A percentile compares a stretch with the other conserved stretches of the same genome.
phyloP scores from a whole-genome alignment of 2,329 filamentous ascomycete genomes.

The Colletotrichum agaves region DNA sequence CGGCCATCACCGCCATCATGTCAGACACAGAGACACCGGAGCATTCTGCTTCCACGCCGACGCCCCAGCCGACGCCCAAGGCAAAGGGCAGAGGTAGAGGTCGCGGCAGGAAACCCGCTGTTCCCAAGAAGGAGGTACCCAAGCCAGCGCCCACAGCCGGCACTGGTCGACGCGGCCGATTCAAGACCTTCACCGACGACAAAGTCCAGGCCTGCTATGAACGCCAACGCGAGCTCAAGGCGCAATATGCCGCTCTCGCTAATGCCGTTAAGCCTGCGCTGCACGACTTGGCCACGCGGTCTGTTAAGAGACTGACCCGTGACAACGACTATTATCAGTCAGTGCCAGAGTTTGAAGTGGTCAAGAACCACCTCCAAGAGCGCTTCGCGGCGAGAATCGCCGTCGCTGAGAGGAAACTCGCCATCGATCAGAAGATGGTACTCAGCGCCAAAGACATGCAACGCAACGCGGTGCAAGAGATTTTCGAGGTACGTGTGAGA shows the following conservation, averaged over 20 bases:
- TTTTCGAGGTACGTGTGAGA: conserved; percentile 52
- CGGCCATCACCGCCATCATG: conserved; percentile 45
- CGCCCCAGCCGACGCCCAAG: conserved; percentile 39
- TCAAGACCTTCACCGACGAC: conserved; percentile 66
- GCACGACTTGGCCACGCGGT: conserved; percentile 72
- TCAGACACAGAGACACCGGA: conserved; percentile 39
- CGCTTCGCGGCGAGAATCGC: conserved; percentile 46
- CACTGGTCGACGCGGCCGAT: conserved; percentile 58
- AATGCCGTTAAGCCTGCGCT: conserved; percentile 72
- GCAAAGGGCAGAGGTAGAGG: conserved; percentile 40
- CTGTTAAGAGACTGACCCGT: conserved; percentile 65
- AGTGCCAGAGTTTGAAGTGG: conserved; percentile 61
- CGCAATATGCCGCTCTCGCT: conserved; percentile 70
- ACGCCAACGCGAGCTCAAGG: conserved; percentile 74
- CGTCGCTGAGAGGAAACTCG: conserved; percentile 46
- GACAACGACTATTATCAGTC: conserved; percentile 64
- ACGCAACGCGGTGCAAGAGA: conserved; percentile 47
- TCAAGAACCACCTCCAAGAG: conserved; percentile 60
- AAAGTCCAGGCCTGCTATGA: conserved; percentile 68
- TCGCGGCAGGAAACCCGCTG: conserved; percentile 37
- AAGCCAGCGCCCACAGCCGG: conserved; percentile 52
- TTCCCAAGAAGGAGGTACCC: conserved; percentile 40
- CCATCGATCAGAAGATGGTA: conserved; percentile 43
- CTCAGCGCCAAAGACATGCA: conserved; percentile 52
- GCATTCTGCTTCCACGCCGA: conserved; percentile 37